Evolutionary conservation across 2,329 filamentous ascomycete genomes (phyloP), one percentile per base, ranked within the genome.

Genomic region (Phialocephala subalpina): DNA sequence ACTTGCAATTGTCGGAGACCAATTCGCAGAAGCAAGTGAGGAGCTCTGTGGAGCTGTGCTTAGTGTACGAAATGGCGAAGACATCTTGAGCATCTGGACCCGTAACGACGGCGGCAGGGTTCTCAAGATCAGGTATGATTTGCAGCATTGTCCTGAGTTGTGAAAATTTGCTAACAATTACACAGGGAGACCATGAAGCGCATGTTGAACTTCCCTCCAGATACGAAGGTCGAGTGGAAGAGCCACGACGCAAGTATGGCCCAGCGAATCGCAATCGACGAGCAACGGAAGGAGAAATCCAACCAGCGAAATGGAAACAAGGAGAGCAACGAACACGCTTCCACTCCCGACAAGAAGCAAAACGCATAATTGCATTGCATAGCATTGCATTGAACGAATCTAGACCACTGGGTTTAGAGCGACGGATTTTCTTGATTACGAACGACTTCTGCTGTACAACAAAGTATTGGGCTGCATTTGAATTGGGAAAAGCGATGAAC

Each of bases 61-160:
- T 52, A 98, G 94, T 78, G 92, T 99, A 69, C 87, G 96, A 69
- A 97, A 94, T 75, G 95, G 94, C 52, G 96, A 99, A 81, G 96
- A 99, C 77, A 97, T 98, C 68, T 86, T 99, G 79, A 97, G 94
- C 81, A 94, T 99, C 77, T 99, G 96, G 96, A 97, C 94, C 63
- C 92, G 94, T 79, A 96, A 93, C 74, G 93, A 97, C 76, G 95
- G 94, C 53, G 93, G 94, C 69, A 90, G 93, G 75, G 97, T 97
- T 79, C 91, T 98, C 74, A 97, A 97, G 84, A 97, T 99, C 76
- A 90, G 95, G 92, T 97, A 87, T 73, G 89, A 49, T 61, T 14
- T 52, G 6, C 27, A 52, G 45, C 27, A 20, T 38, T 65, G 76
- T 57, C 16, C 36, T 7, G 35, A n/a, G n/a, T 11, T 12, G 40